Base-by-base conservation (phyloP, 495 filamentous ascomycete genomes). In the Recurvomyces mirabilis region DNA sequence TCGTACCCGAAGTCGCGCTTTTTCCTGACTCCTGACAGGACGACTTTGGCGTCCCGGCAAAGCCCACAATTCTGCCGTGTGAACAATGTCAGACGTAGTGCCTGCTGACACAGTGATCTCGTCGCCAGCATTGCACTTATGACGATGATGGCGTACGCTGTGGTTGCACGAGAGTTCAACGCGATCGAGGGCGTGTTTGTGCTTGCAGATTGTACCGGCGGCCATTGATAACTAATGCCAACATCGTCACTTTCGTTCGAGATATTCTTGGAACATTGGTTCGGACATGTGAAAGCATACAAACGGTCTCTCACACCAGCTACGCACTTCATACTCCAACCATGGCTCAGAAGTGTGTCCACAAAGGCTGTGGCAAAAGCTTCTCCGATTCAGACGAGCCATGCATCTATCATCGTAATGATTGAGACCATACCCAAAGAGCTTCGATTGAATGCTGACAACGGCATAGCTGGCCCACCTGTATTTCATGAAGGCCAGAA, bases 401-500 rank as follows among this genome's bases (percentile, higher is more conserved):
- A 44, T 99, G 91, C 61, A 67, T 77, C 49, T 94, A 94, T 65
- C 91, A 96, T 67, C 86, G 89, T 37, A 31, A 7, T 6, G 3
- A 37, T 17, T 22, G 12, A 38, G 21, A 14, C 25, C 24, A 10
- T 39, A 12, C 36, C 4, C 26, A 3, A 36, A 19, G 18, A 5
- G 23, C 21, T 28, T 38, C 12, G 5, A 30, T 42, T n/a, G 7
- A 30, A 28, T 42, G 39, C 39, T 42, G 17, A 42, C 14, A 15
- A 19, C 7, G 6, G 15, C 6, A 33, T 22, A 47, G 45, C 45
- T 10, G 53, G 53, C 29, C 41, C 51, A 21, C 51, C 51, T 2
- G 71, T 93, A 57, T 99, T 99, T 63, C 91, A 99, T 62, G 91
- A 99, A 69, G 91, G 91, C 31, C 89, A 96, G 66, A 98, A 98